Base-by-base conservation (phyloP, 805 yeast species). In the Pichia exigua region DNA sequence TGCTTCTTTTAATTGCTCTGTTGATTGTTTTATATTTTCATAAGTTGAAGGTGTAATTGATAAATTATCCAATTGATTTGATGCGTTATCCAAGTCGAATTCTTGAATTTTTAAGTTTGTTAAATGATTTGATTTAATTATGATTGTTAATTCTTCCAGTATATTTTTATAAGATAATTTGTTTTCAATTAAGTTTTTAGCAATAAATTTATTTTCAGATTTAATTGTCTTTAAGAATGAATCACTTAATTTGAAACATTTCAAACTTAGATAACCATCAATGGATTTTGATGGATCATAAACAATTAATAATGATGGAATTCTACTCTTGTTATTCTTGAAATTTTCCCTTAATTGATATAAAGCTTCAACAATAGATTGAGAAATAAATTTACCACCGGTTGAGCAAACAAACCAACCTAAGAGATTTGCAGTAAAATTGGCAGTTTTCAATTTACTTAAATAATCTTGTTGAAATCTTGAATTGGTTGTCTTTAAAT, bases 341-440 rank as follows among this genome's bases (percentile, higher is more conserved):
- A 59, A 58, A 44, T 56, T 53, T 50, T 59, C 59, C 51, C 87
- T 94, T 63, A 79, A 79, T 54, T 78, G 78, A 45, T 82, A 78
- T 70, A 88, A 74, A 41, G 82, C 75, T 60, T 88, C 95, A 28
- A 89, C 74, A 48, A 86, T 73, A 50, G 79, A 79, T 50, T 78
- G 76, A 54, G 82, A 81, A 61, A 83, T 78, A 63, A 82, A 82
- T 64, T 81, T 81, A 45, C 94, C 94, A 41, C 85, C 77, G 48
- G 73, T 71, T 28, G 89, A 75, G 44, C 85, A 74, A 63, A 87
- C 79, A 70, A 86, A 88, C 89, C 91, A 88, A 35, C 96, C 96
- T 56, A 83, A 78, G 54, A 83, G 75, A 63, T 82, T 86, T 43
- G 81, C 74, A 45, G 90, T 91, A 54, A 79, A 73, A 46, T 84